These are phyloP conservation scores for Acacia confusa DNA, from an alignment of 306 rosid genomes.

Conservation along the genomic window DNA sequence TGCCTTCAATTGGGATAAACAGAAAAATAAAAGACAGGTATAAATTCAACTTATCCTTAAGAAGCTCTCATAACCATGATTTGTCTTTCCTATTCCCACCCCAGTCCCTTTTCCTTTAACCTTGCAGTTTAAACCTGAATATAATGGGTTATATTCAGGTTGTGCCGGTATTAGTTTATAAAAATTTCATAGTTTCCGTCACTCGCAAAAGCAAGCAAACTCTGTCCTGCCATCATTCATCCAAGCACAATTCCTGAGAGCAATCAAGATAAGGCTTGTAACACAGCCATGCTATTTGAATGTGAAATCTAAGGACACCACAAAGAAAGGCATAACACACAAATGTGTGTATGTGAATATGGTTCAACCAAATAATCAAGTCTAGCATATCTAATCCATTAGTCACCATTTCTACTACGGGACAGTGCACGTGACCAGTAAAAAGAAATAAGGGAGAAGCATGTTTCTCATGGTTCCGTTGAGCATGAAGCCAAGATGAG, in stretches of 20 bases:
- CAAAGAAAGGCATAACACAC: not conserved
- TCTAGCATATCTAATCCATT: not conserved
- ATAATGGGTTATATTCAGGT: not conserved
- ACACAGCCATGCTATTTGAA: no score
- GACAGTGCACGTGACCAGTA: not conserved
- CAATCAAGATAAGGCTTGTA: not conserved
- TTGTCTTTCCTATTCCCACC: not conserved
- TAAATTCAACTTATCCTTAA: not conserved
- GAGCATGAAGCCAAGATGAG: conserved; percentile 19
- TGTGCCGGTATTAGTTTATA: not conserved
- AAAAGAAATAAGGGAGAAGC: not conserved
- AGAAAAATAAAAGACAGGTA: not conserved
- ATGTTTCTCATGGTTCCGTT: not conserved
- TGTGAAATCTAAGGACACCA: no score
- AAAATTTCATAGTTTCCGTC: conserved; percentile 2
- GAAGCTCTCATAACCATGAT: not conserved
- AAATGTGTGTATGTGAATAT: conserved; percentile 4
- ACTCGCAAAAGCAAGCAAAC: conserved; percentile 10
- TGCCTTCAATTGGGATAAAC: not conserved
- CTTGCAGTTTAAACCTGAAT: not conserved
- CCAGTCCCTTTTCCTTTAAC: not conserved
- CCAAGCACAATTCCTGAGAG: not conserved
- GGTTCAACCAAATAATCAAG: not conserved
- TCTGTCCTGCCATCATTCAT: not conserved
- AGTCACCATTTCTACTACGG: not conserved